Base-by-base conservation (phyloP, 768 basidiomycete genomes). In the Phanerochaete sordida region DNA sequence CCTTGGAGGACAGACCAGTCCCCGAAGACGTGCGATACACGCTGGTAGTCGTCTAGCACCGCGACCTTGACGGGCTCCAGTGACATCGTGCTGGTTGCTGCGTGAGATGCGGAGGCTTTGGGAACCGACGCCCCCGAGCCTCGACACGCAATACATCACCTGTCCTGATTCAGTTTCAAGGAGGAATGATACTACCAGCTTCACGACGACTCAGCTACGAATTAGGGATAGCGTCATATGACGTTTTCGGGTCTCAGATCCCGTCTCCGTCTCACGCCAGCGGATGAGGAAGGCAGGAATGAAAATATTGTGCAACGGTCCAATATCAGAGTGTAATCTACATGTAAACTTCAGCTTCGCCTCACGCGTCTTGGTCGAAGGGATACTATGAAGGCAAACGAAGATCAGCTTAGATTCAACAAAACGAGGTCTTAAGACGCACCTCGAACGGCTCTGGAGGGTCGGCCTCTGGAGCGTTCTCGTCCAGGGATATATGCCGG, bases 361-460 rank as follows among this genome's bases (percentile, higher is more conserved):
- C 12, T 53, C 67, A 86, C 69, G 79, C 77, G 68, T 88, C 87
- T 69, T 84, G 75, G 65, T 86, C 87, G 65, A 93, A 93, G 11
- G 84, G 88, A 69, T 92, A 92, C 91, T 92, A 64, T 26, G n/a
- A 21, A 19, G 35, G 39, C 26, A 46, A 0, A 56, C 62, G 53
- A 53, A 43, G 28, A 61, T 75, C 59, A 75, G 72, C 44, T 61
- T 54, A 11, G 45, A 21, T 58, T 44, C 3, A n/a, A n/a, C n/a
- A 16, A 46, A 49, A 27, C 12, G 52, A 44, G 15, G 0, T 16
- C 4, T 24, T 1, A 7, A 1, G 50, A 76, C 88, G 61, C 66
- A 93, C 92, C 86, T 95, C 92, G 67, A 96, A 96, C 26, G 90
- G 72, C 67, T 81, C 82, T 68, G 94, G 94, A 13, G 86, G 83